These are phyloP conservation scores for Cnidoscolus chayamansa DNA, from an alignment of 441 rosid species.

Conservation along the genomic window DNA sequence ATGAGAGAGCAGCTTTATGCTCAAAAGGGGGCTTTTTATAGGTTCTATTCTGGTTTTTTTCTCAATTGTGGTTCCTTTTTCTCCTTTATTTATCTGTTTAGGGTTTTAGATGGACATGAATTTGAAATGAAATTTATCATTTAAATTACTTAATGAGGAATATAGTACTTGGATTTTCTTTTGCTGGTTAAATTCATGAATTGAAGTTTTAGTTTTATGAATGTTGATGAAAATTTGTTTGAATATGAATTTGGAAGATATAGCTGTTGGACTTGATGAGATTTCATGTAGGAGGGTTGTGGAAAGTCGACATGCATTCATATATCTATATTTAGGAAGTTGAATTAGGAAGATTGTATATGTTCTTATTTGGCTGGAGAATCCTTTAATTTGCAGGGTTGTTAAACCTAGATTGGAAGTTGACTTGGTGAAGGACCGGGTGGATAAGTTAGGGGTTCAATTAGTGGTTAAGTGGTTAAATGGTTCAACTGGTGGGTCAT, in stretches of 20 bases:
- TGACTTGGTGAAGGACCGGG: too few relatives aligned
- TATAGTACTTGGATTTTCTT: not conserved
- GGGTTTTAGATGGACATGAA: not conserved
- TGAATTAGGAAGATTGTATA: too few relatives aligned
- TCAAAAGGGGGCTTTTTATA: slow-evolving; percentile 45
- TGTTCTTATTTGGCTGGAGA: too few relatives aligned
- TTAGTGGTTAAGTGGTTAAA: too few relatives aligned
- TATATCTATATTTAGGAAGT: too few relatives aligned
- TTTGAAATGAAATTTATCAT: not conserved
- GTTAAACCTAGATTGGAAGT: too few relatives aligned
- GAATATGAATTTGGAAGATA: not conserved
- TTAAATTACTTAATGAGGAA: not conserved
- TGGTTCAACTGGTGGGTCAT: too few relatives aligned
- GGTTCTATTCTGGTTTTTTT: slow-evolving; percentile 39
- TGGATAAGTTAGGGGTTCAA: too few relatives aligned
- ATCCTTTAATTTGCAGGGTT: too few relatives aligned
- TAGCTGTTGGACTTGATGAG: not conserved
- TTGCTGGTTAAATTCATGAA: not conserved
- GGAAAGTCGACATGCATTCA: too few relatives aligned
- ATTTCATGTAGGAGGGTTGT: too few relatives aligned
- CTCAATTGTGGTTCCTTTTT: not conserved
- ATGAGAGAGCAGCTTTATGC: slow-evolving; percentile 79
- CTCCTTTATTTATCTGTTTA: not conserved
- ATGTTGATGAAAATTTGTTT: not conserved
- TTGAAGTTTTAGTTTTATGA: not conserved